These are phyloP conservation scores for Pythium monospermum DNA, from an alignment of 352 stramenopile genomes.

Conservation along the genomic window DNA sequence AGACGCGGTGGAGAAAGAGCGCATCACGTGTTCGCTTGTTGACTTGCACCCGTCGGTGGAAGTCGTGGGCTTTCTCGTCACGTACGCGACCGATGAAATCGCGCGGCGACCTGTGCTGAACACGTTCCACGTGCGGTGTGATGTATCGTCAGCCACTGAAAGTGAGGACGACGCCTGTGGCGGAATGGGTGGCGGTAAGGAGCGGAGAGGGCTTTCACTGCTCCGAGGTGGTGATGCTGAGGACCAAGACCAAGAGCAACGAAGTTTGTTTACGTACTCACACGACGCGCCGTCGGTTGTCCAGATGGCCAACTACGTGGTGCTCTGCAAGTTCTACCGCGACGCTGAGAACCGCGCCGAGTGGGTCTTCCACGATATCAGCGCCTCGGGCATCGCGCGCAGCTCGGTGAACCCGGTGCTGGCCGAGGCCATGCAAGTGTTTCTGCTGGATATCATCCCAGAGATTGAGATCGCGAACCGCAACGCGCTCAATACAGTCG, in stretches of 20 bases:
- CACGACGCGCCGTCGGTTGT: too few relatives aligned
- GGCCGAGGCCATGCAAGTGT: slow-evolving; percentile 47
- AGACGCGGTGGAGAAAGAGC: slow-evolving; percentile 38
- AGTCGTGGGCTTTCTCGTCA: slow-evolving; percentile 40
- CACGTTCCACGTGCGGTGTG: slow-evolving; percentile 37
- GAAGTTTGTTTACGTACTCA: too few relatives aligned
- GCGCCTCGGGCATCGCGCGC: slow-evolving; percentile 25
- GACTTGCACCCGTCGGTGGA: slow-evolving; percentile 45
- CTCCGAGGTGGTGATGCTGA: too few relatives aligned
- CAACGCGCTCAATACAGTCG: slow-evolving; percentile 50
- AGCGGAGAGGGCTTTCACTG: too few relatives aligned
- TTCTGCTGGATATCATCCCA: slow-evolving; percentile 58
- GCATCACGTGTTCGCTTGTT: slow-evolving; percentile 30
- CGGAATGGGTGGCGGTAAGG: too few relatives aligned
- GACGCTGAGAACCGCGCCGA: slow-evolving; percentile 24
- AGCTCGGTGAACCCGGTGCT: slow-evolving; percentile 44
- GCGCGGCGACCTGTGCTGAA: slow-evolving; percentile 36
- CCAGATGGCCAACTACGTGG: slow-evolving; percentile 41
- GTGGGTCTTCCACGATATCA: slow-evolving; percentile 42
- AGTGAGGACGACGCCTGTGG: slow-evolving; percentile 12
- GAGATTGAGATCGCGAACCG: slow-evolving; percentile 67
- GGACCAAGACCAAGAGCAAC: too few relatives aligned
- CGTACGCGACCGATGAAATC: slow-evolving; percentile 47
- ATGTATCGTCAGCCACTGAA: slow-evolving; percentile 15
- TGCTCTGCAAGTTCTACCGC: slow-evolving; percentile 56